Conservation (phyloP, 2,329 filamentous ascomycete species). For the Purpureocillium takamizusanense region DNA sequence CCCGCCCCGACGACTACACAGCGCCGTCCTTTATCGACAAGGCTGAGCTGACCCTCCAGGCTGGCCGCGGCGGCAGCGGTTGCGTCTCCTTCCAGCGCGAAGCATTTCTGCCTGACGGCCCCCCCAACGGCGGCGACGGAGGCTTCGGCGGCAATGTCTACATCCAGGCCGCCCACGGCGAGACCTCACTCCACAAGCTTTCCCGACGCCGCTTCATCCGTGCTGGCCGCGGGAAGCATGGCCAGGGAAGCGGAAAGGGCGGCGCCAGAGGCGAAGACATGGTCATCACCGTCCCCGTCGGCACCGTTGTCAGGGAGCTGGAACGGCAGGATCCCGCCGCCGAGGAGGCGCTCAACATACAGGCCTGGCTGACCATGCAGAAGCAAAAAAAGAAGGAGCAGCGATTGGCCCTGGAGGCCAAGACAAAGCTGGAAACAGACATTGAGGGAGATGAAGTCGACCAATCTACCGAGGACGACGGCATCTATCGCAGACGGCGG, state of each 20-base stretch:
- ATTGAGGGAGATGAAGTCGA: constrained; percentile 4
- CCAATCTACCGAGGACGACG: constrained; percentile 4
- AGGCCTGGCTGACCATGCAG: constrained; percentile 20
- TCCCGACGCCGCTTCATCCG: constrained; percentile 66
- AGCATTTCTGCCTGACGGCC: constrained; percentile 79
- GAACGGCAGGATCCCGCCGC: constrained; percentile 67
- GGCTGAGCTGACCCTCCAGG: constrained; percentile 66
- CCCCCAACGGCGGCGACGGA: constrained; percentile 90
- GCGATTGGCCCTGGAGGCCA: constrained; percentile 24
- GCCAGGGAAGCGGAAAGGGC: constrained; percentile 62
- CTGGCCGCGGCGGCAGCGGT: constrained; percentile 78
- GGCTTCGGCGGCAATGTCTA: constrained; percentile 88
- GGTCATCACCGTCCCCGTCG: constrained; percentile 82
- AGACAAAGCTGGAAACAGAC: constrained; percentile 8
- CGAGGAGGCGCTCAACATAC: constrained; percentile 43
- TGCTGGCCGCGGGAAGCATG: constrained; percentile 67
- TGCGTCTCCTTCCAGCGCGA: constrained; percentile 93
- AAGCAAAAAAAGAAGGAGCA: constrained; percentile 22
- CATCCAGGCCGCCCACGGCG: constrained; percentile 83
- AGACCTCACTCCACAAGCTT: constrained; percentile 90
- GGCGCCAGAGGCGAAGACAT: constrained; percentile 81
- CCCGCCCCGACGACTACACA: constrained; percentile 74
- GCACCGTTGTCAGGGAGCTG: constrained; percentile 81
- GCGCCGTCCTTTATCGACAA: constrained; percentile 79
- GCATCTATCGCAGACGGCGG: constrained; percentile 4